These are phyloP conservation scores for Eucalyptus dawsonii DNA, from an alignment of 345 rosid genomes.

Conservation along the genomic window DNA sequence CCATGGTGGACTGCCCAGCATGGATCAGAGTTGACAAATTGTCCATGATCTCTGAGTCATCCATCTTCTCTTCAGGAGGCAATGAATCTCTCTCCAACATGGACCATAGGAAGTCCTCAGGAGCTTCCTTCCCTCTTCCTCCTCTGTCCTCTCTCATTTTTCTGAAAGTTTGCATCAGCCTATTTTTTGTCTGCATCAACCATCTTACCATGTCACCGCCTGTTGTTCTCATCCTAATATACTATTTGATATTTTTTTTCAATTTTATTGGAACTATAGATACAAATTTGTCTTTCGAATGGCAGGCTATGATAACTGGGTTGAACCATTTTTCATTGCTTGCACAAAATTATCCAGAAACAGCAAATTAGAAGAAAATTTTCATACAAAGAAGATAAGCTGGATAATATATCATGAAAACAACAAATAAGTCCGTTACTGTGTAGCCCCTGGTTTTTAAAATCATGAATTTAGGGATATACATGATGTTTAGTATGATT, in stretches of 20 bases:
- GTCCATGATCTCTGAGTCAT: slow-evolving; percentile 39
- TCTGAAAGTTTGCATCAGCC: slow-evolving; percentile 19
- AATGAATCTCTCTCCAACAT: slow-evolving; percentile 28
- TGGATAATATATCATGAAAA: neutral
- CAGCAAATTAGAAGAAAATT: neutral
- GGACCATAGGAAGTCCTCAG: slow-evolving; percentile 33
- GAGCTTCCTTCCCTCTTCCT: slow-evolving; percentile 3
- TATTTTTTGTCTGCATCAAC: slow-evolving; percentile 19
- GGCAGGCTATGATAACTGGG: neutral
- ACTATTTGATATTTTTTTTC: no score
- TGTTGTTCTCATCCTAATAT: neutral
- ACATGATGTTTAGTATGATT: neutral
- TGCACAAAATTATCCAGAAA: neutral
- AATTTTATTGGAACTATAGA: neutral
- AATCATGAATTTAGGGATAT: neutral
- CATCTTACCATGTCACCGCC: neutral
- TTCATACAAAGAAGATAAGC: neutral
- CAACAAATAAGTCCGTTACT: neutral
- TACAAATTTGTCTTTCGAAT: neutral
- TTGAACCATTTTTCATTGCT: neutral
- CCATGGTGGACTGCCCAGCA: slow-evolving; percentile 47
- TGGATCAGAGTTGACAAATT: slow-evolving; percentile 36
- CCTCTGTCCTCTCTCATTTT: slow-evolving; percentile 16
- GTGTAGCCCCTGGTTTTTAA: neutral
- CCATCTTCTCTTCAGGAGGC: slow-evolving; percentile 26